Evolutionary conservation across 805 yeast species (phyloP), one percentile per base, ranked within the genome.

Genomic region (Priceomyces fermenticarens): DNA sequence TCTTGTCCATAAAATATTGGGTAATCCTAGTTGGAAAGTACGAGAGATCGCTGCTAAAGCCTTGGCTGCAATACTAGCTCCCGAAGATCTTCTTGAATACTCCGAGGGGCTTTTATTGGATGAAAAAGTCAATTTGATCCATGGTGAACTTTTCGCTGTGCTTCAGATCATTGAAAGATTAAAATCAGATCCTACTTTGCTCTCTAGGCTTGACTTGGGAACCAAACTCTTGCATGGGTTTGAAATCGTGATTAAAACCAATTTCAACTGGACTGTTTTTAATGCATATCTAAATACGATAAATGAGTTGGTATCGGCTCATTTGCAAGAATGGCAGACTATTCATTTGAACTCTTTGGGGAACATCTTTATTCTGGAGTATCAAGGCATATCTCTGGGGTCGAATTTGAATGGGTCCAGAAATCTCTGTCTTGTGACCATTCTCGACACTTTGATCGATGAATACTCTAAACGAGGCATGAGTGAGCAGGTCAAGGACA

Each of bases 11-110:
- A 39, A 52, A 13, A 73, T 83, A 46, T 62, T 90, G 25, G 65
- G 66, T 0, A 76, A 79, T 44, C 61, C 60, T 32, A 67, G 73
- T 41, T 91, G 96, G 96, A 88, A 88, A 52, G 74, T 93, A 7
- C 74, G 99, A 46, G 97, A 90, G 54, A 77, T 87, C 78, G 85
- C 96, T 0, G 87, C 96, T 0, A 72, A 81, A 53, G 77, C 88
- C 3, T 52, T 87, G 2, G 77, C 83, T 0, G 63, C 82, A 0
- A 58, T 83, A 36, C 57, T 77, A 10, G 40, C 39, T 12, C 39
- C 42, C 6, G 32, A 40, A 2, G 44, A 49, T 3, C 23, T 49
- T 17, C 12, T 39, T 2, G 31, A 34, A 2, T 45, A 63, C 7
- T 49, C 53, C 1, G 65, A 61, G 1, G 55, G 63, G 7, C 51